Evolutionary conservation across 2,329 filamentous ascomycete genomes (phyloP).

Genomic region (Aspergillus puulaauensis): DNA sequence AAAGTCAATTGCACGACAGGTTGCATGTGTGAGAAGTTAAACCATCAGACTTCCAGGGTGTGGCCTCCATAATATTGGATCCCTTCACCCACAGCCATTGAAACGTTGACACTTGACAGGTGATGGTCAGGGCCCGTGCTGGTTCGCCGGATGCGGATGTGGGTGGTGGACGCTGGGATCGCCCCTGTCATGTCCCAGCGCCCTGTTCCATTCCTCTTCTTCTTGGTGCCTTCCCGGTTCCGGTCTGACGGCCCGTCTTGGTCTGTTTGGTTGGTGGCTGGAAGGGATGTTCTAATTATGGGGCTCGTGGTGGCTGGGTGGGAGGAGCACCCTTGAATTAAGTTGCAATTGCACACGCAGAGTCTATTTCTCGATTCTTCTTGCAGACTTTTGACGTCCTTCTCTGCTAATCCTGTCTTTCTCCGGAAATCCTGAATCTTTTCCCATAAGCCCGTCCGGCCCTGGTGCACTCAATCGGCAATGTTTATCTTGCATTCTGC

Average conservation of each 20-base stretch:
- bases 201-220: background rate
- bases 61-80: background rate
- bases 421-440: too few relatives aligned
- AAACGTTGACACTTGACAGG: too few relatives aligned
- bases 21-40: background rate
- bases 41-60: background rate
- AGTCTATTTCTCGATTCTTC: background rate
- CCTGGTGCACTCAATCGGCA: background rate
- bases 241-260: background rate
- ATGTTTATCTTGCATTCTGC: background rate
- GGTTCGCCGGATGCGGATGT: too few relatives aligned
- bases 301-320: background rate
- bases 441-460: background rate
- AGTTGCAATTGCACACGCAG: background rate
- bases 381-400: background rate
- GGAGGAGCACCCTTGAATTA: background rate
- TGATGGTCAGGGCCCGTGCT: too few relatives aligned
- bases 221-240: too few relatives aligned
- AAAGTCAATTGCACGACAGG: background rate
- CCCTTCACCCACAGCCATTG: too few relatives aligned
- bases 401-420: background rate
- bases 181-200: too few relatives aligned
- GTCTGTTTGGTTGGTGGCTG: background rate
- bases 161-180: background rate
- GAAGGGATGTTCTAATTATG: background rate